Conservation (phyloP, 2,329 filamentous ascomycete species). For the Alternaria hordeiaustralica region DNA sequence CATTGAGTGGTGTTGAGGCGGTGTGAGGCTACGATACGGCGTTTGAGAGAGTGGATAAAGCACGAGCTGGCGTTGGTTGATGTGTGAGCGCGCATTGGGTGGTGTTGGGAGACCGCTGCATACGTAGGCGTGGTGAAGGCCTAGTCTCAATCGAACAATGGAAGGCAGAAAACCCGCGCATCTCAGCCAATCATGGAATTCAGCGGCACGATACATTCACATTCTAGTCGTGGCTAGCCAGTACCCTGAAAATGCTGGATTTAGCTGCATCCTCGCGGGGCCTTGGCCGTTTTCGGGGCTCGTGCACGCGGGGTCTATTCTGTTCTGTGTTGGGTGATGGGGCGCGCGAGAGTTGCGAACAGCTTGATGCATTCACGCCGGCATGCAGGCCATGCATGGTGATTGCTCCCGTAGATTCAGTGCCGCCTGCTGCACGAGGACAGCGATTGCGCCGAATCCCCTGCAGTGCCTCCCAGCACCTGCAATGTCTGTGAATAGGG, state of each 20-base stretch:
- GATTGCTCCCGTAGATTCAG: constrained; percentile 13
- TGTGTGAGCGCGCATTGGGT: neutral
- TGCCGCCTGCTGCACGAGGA: constrained; percentile 16
- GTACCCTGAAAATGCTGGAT: neutral
- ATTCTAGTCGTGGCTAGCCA: constrained; percentile 2
- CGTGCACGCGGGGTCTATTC: constrained; percentile 26
- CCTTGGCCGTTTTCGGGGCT: constrained; percentile 17
- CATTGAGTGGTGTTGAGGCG: constrained; percentile 1
- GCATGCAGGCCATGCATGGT: constrained; percentile 13
- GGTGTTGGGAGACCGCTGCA: neutral
- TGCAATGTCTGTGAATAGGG: constrained; percentile 31
- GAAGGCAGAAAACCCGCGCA: neutral
- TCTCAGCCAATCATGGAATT: neutral
- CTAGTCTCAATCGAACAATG: neutral
- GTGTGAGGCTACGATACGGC: neutral
- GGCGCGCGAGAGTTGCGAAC: constrained; percentile 19
- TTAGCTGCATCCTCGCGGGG: constrained; percentile 16
- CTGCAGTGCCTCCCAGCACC: constrained; percentile 13
- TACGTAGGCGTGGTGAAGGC: neutral
- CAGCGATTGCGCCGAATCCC: constrained; percentile 9
- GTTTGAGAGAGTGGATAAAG: neutral
- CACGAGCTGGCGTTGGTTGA: neutral
- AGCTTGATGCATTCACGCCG: constrained; percentile 12
- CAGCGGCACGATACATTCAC: neutral
- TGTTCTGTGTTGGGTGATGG: constrained; percentile 16